Evolutionary conservation across 75 land plant species (phyloP).

Genomic region (Gnetum montanum): DNA sequence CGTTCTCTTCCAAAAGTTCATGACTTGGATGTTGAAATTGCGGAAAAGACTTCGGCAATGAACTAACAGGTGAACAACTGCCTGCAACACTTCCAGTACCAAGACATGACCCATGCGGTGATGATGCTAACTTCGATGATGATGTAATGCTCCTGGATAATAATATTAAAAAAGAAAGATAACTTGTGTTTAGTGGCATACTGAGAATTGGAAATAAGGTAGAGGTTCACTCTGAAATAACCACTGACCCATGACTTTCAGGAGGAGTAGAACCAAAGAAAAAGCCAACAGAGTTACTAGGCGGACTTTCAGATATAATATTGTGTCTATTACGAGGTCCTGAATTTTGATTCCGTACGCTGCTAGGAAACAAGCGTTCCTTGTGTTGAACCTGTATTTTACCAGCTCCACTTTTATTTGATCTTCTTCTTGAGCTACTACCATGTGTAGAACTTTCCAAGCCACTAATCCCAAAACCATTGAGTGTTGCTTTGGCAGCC

Average conservation of each 20-base stretch:
- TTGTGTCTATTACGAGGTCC: slow-evolving; percentile 28
- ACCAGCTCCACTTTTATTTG: slow-evolving; percentile 19
- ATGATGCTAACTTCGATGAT: slow-evolving; percentile 49
- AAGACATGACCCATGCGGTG: slow-evolving; percentile 41
- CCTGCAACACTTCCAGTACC: slow-evolving; percentile 34
- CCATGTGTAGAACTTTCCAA: slow-evolving; percentile 28
- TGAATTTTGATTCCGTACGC: slow-evolving; percentile 32
- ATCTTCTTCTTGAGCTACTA: slow-evolving; percentile 33
- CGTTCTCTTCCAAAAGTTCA: slow-evolving; percentile 90
- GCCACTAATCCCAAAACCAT: slow-evolving; percentile 15
- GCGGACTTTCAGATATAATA: slow-evolving; percentile 76
- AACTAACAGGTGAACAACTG: slow-evolving; percentile 88
- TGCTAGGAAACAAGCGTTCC: slow-evolving; percentile 72
- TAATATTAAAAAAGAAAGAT: slow-evolving; percentile 3
- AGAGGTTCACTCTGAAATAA: slow-evolving; percentile 6
- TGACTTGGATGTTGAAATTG: slow-evolving; percentile 98
- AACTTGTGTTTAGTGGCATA: not conserved
- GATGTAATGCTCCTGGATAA: slow-evolving; percentile 5
- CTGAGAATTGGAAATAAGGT: not conserved
- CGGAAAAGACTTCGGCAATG: slow-evolving; percentile 82
- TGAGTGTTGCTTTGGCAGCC: slow-evolving; percentile 21
- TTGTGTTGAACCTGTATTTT: slow-evolving; percentile 31
- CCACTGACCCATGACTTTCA: slow-evolving; percentile 68
- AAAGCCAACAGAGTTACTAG: slow-evolving; percentile 81
- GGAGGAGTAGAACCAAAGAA: slow-evolving; percentile 91